A percentile compares a stretch with the other conserved stretches of the same genome.
Evolutionary conservation across 495 filamentous ascomycete species (phyloP).

Genomic region (Neurospora sublineolata): DNA sequence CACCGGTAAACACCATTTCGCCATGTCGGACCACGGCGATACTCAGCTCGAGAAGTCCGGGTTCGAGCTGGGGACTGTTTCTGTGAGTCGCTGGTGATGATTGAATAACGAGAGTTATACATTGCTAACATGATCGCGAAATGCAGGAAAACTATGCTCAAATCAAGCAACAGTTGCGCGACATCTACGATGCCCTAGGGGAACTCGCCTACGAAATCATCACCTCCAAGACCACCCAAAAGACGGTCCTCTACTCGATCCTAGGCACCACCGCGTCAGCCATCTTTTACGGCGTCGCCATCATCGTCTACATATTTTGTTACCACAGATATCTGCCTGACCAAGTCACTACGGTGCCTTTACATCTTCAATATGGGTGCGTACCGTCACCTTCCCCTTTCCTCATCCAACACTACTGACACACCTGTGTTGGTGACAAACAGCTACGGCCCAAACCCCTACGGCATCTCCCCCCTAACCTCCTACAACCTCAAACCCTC

Average conservation of each 20-base stretch:
- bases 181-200: constrained; percentile 31
- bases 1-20: background rate
- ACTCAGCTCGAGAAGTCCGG: background rate
- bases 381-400: background rate
- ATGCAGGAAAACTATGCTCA: background rate
- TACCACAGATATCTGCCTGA: constrained; percentile 77
- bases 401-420: no score
- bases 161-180: background rate
- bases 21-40: background rate
- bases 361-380: constrained; percentile 77
- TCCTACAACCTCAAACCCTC: constrained; percentile 31
- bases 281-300: constrained; percentile 50
- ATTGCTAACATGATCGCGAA: background rate
- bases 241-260: constrained; percentile 59
- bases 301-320: constrained; percentile 60
- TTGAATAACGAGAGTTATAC: background rate
- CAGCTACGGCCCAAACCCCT: constrained; percentile 39
- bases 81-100: background rate
- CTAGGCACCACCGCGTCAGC: constrained; percentile 49
- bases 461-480: constrained; percentile 36
- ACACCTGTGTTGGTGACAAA: background rate
- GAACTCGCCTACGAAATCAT: constrained; percentile 13
- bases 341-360: constrained; percentile 45
- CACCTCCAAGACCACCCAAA: constrained; percentile 54
- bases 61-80: background rate